Evolutionary conservation across 768 basidiomycete species (phyloP), one percentile per base, ranked within the genome.

Genomic region (Russula olivacea): DNA sequence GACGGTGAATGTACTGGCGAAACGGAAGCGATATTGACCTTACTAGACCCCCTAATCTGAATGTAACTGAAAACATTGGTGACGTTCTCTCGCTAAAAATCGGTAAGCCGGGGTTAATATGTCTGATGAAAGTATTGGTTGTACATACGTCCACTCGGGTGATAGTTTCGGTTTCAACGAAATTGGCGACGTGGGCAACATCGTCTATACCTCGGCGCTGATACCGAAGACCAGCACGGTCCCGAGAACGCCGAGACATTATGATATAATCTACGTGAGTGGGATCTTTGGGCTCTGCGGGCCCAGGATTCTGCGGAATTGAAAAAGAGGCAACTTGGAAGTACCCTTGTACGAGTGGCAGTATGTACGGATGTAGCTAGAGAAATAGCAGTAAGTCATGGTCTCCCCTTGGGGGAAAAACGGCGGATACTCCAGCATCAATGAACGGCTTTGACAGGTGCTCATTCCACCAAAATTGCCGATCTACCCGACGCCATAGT

Each of bases 401-500:
- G 38, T 30, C 14, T 5, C 34, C 3, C 38, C n/a, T n/a, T n/a
- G n/a, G 40, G 9, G n/a, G 21, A 57, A 58, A 59, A 41, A 19
- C 38, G 83, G 55, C 15, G 19, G 2, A 61, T 75, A 93, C 93
- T 23, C 94, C 93, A 50, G 87, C 87, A 64, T 98, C 92, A 43
- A 93, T 77, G 67, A 99, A 88, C 2, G 91, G 87, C 67, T 88
- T 88, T 30, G 83, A 80, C 61, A 98, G 80, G 80, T 85, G 86
- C 69, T 93, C 91, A 70, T 98, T 99, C 93, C 94, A 98, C 90
- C 94, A 98, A 72, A 92, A 98, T 48, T 89, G 87, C 52, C 82
- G 81, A 68, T 98, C 92, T 0, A 93, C 91, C 14, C 93, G 79
- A 30, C 93, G 81, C 94, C 96, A 98, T 4, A 98, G 79, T 0